phyloP scores from a whole-genome alignment of 306 rosid genomes.

The Biancaea sappan region DNA sequence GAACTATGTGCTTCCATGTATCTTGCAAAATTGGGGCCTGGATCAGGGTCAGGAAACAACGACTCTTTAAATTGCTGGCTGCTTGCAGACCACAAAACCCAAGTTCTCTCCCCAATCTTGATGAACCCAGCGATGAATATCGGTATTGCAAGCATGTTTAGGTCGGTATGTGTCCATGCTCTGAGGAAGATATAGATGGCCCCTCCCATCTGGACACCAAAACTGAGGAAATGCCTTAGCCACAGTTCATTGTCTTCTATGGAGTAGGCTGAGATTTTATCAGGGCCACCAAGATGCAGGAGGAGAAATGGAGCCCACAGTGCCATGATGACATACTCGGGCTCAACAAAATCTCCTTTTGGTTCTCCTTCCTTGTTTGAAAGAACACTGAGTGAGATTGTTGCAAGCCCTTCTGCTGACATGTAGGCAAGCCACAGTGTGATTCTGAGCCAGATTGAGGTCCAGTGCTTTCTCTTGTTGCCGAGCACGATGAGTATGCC shows the following conservation, averaged over 20 bases:
- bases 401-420: constrained; percentile 42
- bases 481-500: constrained; percentile 31
- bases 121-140: constrained; percentile 31
- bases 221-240: constrained; percentile 28
- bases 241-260: constrained; percentile 51
- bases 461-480: constrained; percentile 25
- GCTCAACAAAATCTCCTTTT: not conserved
- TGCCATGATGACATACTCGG: constrained; percentile 15
- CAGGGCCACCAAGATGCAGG: constrained; percentile 52
- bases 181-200: constrained; percentile 23
- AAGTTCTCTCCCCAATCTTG: constrained; percentile 44
- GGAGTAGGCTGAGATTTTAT: constrained; percentile 46
- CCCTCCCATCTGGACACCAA: constrained; percentile 20
- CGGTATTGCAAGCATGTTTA: constrained; percentile 31
- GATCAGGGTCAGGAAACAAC: constrained; percentile 39
- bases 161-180: constrained; percentile 2
- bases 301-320: constrained; percentile 54
- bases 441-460: constrained; percentile 10
- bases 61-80: constrained; percentile 43
- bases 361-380: not conserved
- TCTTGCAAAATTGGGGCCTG: constrained; percentile 41
- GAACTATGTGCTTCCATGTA: constrained; percentile 31
- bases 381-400: constrained; percentile 36
- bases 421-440: constrained; percentile 36
- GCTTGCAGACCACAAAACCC: constrained; percentile 46